Conservation (phyloP, 108 stramenopile species). For the Fragilaria crotonensis region DNA sequence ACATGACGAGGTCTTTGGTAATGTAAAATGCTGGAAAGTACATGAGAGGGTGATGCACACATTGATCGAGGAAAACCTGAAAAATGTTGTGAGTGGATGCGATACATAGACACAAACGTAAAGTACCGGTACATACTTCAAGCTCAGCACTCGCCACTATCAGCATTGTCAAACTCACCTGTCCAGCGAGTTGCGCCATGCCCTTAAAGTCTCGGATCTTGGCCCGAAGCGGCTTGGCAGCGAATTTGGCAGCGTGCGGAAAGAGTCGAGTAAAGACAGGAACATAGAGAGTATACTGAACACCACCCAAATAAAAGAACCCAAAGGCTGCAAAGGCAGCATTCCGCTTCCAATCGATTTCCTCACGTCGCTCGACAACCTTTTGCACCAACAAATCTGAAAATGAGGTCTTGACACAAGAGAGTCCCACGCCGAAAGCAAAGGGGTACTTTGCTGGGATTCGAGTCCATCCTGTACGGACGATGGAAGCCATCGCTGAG, state of each 20-base stretch:
- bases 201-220: conserved; percentile 69
- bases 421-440: conserved; percentile 77
- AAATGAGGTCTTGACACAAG: conserved; percentile 72
- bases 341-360: conserved; percentile 86
- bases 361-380: conserved; percentile 62
- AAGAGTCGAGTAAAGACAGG: conserved; percentile 74
- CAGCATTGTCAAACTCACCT: not conserved
- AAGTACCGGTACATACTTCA: conserved; percentile 34
- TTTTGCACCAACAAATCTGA: conserved; percentile 79
- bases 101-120: too few species aligned
- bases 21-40: conserved; percentile 91
- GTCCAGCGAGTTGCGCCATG: conserved; percentile 25
- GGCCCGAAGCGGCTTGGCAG: conserved; percentile 50
- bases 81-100: not conserved
- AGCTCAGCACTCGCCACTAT: conserved; percentile 26
- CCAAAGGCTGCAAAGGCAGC: conserved; percentile 85
- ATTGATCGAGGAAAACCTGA: conserved; percentile 55
- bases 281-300: conserved; percentile 81
- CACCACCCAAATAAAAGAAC: conserved; percentile 80
- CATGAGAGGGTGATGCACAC: conserved; percentile 81
- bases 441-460: conserved; percentile 69
- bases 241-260: conserved; percentile 67
- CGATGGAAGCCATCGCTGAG: too few species aligned
- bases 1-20: conserved; percentile 78
- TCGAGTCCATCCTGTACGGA: conserved; percentile 8